Evolutionary conservation across 257 asterid species (phyloP).

Genomic region (Solanum paucissectum): DNA sequence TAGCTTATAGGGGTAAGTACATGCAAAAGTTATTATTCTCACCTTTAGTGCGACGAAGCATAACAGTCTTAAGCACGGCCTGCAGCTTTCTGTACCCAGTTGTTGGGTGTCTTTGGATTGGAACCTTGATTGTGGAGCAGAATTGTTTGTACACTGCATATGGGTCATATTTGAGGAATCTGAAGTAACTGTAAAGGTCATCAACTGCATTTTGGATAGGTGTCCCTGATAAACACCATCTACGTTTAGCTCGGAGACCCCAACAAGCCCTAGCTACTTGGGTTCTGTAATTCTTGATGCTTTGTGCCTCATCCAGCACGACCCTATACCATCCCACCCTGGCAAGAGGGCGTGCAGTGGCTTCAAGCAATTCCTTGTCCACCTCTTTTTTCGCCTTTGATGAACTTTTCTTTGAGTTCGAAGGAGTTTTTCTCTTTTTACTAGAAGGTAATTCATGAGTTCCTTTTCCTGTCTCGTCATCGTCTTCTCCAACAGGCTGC

Average conservation of each 20-base stretch:
- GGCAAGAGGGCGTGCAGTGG: slow-evolving; percentile 77
- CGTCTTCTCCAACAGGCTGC: slow-evolving; percentile 78
- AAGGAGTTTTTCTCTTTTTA: slow-evolving; percentile 57
- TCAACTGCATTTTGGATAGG: slow-evolving; percentile 93
- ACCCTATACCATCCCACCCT: slow-evolving; percentile 98
- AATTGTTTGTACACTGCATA: slow-evolving; percentile 66
- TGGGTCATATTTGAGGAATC: slow-evolving; percentile 91
- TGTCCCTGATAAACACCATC: slow-evolving; percentile 99
- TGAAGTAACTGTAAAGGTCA: slow-evolving; percentile 93
- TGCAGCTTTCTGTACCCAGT: slow-evolving; percentile 81
- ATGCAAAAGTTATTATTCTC: not conserved
- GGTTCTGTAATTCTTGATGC: slow-evolving; percentile 91
- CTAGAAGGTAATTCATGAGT: slow-evolving; percentile 21
- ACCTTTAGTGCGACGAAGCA: slow-evolving; percentile 98
- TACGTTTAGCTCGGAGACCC: slow-evolving; percentile 98
- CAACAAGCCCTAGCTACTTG: slow-evolving; percentile 98
- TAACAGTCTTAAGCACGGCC: slow-evolving; percentile 84
- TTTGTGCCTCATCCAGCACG: slow-evolving; percentile 96
- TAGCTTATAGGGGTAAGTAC: not conserved
- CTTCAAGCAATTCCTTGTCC: slow-evolving; percentile 43
- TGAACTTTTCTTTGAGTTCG: slow-evolving; percentile 34
- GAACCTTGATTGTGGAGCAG: slow-evolving; percentile 64
- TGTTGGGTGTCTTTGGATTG: slow-evolving; percentile 70
- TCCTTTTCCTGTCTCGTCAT: slow-evolving; percentile 36
- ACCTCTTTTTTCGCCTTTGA: slow-evolving; percentile 50